Evolutionary conservation across 139 green algal genomes (phyloP), one percentile per base, ranked within the genome.

Genomic region (Pleodorina starrii): DNA sequence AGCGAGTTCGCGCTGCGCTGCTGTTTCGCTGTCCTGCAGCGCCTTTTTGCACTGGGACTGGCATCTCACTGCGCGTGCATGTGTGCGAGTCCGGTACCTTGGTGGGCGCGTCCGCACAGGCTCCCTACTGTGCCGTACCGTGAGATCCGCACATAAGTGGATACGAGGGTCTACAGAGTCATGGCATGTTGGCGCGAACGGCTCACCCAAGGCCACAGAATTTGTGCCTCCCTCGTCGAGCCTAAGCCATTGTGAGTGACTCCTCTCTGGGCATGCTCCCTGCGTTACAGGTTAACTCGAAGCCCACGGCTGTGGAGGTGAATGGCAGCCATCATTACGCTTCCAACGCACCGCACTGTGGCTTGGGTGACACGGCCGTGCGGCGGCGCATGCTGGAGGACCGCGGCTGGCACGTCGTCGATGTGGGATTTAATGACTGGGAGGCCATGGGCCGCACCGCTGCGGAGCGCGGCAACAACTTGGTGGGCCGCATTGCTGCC

Each of bases 321-420:
- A 91, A 93, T 42, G 92, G 92, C 57, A 77, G 79, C 40, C 87
- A 90, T 46, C 92, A 94, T 81, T 94, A 90, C 89, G 81, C 83
- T 32, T 90, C 74, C 68, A 93, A 91, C 69, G 36, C 51, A 29
- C 90, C 90, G 44, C 81, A 88, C 36, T 71, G 75, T 25, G 81
- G 86, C 7, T 60, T 93, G 50, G 86, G 74, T 35, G 90, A 93
- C 57, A 80, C 89, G 63, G 32, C 54, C 14, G 66, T 91, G 81
- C 86, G 90, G 38, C 68, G 82, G 10, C 76, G 86, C 2, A 76
- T 93, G 86, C 76, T 93, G 90, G 36, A 90, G 85, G 90, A 93
- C 73, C 86, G 90, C 74, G 90, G 90, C 42, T 93, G 90, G 90
- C 81, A 68, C 72, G 90, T 93, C 7, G 60, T 91, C 17, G 90